These are phyloP conservation scores for Gossypium mustelinum DNA, from an alignment of 345 rosid genomes.

Conservation along the genomic window DNA sequence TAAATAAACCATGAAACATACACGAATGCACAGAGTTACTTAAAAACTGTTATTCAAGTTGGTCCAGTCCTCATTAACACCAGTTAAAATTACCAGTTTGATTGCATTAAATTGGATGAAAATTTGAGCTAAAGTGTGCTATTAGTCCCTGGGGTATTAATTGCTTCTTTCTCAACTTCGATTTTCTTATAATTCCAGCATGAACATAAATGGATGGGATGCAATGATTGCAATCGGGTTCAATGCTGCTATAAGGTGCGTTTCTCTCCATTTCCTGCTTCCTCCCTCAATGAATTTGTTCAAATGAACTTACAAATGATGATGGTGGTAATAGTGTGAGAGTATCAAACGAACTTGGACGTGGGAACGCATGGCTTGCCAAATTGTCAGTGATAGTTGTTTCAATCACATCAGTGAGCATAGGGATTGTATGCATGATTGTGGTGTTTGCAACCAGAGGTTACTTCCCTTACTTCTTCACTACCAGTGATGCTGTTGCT, in stretches of 20 bases:
- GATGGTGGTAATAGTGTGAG: conserved; percentile 55
- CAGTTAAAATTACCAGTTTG: background rate
- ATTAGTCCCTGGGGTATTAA: too few species aligned
- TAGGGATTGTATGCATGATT: conserved; percentile 56
- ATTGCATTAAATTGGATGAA: background rate
- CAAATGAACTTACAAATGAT: background rate
- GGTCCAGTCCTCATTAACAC: background rate
- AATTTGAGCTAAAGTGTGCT: background rate
- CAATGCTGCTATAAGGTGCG: conserved; percentile 84
- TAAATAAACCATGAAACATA: too few species aligned
- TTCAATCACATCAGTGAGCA: conserved; percentile 57
- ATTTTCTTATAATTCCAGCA: conserved; percentile 40
- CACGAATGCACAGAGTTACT: too few species aligned
- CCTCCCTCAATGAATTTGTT: background rate
- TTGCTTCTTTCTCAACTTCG: background rate
- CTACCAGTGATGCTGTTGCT: conserved; percentile 67
- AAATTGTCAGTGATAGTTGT: conserved; percentile 70
- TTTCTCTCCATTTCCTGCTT: too few species aligned
- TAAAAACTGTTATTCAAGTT: background rate
- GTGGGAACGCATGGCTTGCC: conserved; percentile 61
- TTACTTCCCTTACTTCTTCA: conserved; percentile 75
- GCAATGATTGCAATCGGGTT: conserved; percentile 90
- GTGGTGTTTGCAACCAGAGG: conserved; percentile 57
- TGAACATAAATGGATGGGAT: conserved; percentile 88
- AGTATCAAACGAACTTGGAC: conserved; percentile 89